Conservation (phyloP, 148 eudicot species). For the Chenopodium suecicum region DNA sequence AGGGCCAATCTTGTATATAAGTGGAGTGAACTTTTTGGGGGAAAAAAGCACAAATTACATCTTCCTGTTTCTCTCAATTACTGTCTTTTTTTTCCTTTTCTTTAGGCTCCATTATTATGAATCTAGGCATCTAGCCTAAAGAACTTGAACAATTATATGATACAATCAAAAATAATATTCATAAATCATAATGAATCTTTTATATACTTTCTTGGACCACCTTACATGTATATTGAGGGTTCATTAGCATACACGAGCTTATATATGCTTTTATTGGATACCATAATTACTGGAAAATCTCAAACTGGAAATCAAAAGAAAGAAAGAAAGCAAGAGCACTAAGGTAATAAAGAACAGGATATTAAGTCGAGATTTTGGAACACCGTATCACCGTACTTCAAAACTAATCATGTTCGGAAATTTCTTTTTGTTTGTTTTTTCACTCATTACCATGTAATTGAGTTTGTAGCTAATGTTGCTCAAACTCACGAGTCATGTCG, state of each 20-base stretch:
- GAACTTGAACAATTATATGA: constrained; percentile 1
- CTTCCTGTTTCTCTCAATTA: constrained; percentile 21
- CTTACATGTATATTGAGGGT: neutral
- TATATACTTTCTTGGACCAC: constrained; percentile 19
- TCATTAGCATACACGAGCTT: neutral
- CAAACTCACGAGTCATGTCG: neutral
- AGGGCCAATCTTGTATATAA: neutral
- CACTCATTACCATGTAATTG: too few relatives aligned
- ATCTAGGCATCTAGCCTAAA: constrained; percentile 1
- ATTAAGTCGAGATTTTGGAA: neutral
- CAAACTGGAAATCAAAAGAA: neutral
- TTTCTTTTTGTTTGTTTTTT: too few relatives aligned
- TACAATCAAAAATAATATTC: neutral
- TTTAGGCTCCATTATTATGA: neutral
- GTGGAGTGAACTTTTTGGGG: too few relatives aligned
- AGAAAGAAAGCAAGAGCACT: constrained; percentile 7
- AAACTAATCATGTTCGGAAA: too few relatives aligned
- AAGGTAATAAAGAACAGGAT: neutral
- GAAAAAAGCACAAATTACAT: constrained; percentile 10
- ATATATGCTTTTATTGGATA: constrained; percentile 10
- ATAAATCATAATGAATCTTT: constrained; percentile 14
- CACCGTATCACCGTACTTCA: neutral
- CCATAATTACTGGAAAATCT: constrained; percentile 16
- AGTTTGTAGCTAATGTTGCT: too few relatives aligned
- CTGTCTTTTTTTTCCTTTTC: constrained; percentile 8